Conservation (phyloP, 768 basidiomycete species). For the Lactarius trivialis region DNA sequence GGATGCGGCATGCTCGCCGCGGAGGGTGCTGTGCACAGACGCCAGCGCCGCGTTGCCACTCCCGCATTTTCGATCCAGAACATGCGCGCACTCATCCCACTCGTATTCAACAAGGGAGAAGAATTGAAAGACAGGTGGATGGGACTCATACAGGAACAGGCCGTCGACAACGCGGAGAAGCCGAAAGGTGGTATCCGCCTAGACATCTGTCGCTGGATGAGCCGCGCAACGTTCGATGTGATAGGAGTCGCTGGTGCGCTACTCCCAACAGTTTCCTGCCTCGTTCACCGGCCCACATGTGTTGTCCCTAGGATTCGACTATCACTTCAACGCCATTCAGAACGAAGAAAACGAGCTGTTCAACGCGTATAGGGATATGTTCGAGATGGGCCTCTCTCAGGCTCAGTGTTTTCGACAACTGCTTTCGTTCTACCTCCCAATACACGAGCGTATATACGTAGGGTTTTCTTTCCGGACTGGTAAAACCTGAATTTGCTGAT, state of each 20-base stretch:
- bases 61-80: constrained; percentile 81
- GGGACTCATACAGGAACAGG: constrained; percentile 37
- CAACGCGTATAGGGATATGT: constrained; percentile 79
- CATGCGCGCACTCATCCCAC: constrained; percentile 59
- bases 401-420: constrained; percentile 39
- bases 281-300: neutral
- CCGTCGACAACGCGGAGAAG: constrained; percentile 20
- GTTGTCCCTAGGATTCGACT: constrained; percentile 61
- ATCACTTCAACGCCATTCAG: constrained; percentile 78
- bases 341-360: constrained; percentile 75
- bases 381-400: constrained; percentile 62
- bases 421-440: constrained; percentile 53
- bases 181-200: constrained; percentile 36
- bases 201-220: constrained; percentile 77
- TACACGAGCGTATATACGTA: constrained; percentile 49
- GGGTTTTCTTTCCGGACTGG: constrained; percentile 27
- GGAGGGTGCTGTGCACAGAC: constrained; percentile 70
- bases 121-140: constrained; percentile 59
- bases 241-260: constrained; percentile 77
- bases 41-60: constrained; percentile 69
- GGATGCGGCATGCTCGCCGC: constrained; percentile 79
- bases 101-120: constrained; percentile 63
- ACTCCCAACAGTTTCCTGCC: neutral
- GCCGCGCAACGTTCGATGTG: constrained; percentile 82
- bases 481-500: neutral